Evolutionary conservation across 306 rosid species (phyloP), one percentile per base, ranked within the genome.

Genomic region (Castanea crenata): DNA sequence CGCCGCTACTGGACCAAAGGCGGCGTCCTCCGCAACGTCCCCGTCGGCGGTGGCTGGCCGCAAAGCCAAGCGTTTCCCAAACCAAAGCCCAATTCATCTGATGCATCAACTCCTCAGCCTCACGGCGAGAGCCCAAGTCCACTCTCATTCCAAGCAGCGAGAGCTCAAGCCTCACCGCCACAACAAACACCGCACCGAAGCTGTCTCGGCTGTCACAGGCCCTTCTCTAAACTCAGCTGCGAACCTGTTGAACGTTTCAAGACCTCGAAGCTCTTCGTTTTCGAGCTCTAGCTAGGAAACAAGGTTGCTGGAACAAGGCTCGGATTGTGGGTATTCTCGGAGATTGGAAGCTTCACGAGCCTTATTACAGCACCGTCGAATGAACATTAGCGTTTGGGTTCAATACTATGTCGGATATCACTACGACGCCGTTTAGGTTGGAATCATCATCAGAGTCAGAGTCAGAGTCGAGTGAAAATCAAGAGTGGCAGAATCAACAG

Each of bases 1-100:
- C 97, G 99, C 7, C 90, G 99, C 4, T 95, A 95, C 88, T 95
- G 99, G 99, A 95, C 99, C 56, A 92, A 90, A 74, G 99, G 99
- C 29, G 99, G 99, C 41, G 98, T 95, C 81, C 99, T 95, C 76
- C 97, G 99, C 32, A 95, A 92, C 94, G 99, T 95, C 61, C 99
- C 99, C 9, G 90, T 95, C 82, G 99, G 99, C 9, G 99, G 99
- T 0, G 99, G 98, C 1, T 92, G 94, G 94, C 80, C 94, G 99
- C 8, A 95, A 95, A 83, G 82, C 99, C 6, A 95, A 95, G 56
- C 98, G 99, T 8, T 86, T n/a, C n/a, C 97, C 4, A 91, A 94
- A 16, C 77, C 87, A 0, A 88, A 87, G 23, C 21, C 75, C 1
- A 46, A 80, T 8, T 25, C 92, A 14, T 3, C 81, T 68, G 67